Evolutionary conservation across 2,329 filamentous ascomycete species (phyloP).

Genomic region (Raffaelea ambrosiae): DNA sequence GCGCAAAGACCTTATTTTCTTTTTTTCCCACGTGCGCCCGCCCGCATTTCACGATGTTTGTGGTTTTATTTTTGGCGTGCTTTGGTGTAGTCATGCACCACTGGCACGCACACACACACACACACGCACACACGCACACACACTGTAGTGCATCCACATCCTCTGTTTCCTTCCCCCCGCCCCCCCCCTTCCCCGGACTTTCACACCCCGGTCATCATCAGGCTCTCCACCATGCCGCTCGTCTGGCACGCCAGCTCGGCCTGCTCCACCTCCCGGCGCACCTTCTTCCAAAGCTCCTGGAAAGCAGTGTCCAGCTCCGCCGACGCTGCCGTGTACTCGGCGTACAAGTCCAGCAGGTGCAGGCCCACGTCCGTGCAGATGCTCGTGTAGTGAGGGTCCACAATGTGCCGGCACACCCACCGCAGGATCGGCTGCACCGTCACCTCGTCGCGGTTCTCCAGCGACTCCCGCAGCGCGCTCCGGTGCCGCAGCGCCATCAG

Average conservation of each 20-base stretch:
- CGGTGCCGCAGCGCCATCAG: conserved; percentile 81
- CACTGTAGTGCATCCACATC: too few species aligned
- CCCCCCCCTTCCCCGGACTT: not conserved
- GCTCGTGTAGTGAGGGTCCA: conserved; percentile 71
- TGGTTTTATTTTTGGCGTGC: too few species aligned
- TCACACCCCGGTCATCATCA: conserved; percentile 39
- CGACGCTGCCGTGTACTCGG: conserved; percentile 66
- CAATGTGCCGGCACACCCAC: conserved; percentile 75
- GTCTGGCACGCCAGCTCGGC: conserved; percentile 77
- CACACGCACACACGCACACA: too few species aligned
- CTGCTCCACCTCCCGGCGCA: conserved; percentile 70
- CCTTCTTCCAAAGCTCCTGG: conserved; percentile 57
- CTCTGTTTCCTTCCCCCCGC: not conserved
- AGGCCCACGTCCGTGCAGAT: conserved; percentile 78
- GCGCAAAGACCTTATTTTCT: too few species aligned
- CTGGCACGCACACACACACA: too few species aligned
- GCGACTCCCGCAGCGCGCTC: conserved; percentile 70
- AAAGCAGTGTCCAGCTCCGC: conserved; percentile 65
- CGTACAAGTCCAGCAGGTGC: conserved; percentile 79
- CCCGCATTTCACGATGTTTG: too few species aligned
- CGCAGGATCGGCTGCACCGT: conserved; percentile 73
- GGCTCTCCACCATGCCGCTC: conserved; percentile 74
- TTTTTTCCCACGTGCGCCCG: too few species aligned
- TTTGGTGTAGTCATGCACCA: too few species aligned
- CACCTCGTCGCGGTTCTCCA: conserved; percentile 72